phyloP scores from a whole-genome alignment of 345 rosid genomes.

The Litchi chinensis region DNA sequence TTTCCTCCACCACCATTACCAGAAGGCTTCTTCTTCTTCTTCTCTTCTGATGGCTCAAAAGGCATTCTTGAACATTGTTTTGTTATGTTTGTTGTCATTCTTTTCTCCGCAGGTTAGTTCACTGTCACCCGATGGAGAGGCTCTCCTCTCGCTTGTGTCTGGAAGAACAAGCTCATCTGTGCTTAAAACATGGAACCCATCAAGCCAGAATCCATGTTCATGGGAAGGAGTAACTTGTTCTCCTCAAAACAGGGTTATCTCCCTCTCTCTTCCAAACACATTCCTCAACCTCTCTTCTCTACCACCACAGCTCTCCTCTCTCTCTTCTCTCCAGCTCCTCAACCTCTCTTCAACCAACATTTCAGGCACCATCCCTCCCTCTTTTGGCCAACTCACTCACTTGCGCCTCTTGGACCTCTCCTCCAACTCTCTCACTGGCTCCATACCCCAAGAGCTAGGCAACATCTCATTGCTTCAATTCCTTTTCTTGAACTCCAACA shows the following conservation, averaged over 20 bases:
- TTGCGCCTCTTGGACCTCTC: constrained; percentile 91
- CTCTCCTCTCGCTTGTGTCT: constrained; percentile 65
- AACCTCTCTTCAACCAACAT: constrained; percentile 88
- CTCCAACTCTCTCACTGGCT: constrained; percentile 79
- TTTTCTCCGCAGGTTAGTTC: constrained; percentile 35
- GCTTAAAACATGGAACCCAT: constrained; percentile 84
- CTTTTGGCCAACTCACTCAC: constrained; percentile 64
- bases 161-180: constrained; percentile 52
- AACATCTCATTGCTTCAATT: constrained; percentile 76
- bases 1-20: constrained; percentile 13
- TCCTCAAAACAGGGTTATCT: constrained; percentile 76
- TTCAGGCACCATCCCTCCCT: constrained; percentile 84
- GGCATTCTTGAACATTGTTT: constrained; percentile 29
- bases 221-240: constrained; percentile 94
- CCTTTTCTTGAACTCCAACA: constrained; percentile 81
- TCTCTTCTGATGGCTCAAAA: constrained; percentile 28
- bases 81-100: constrained; percentile 37
- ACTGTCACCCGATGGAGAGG: constrained; percentile 80
- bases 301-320: constrained; percentile 71
- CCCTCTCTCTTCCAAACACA: constrained; percentile 72
- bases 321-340: constrained; percentile 80
- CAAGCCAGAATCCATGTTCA: constrained; percentile 75
- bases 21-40: background rate
- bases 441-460: constrained; percentile 76
- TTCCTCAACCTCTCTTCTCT: constrained; percentile 86